phyloP scores from a whole-genome alignment of 208 protist genomes.

The Leishmania braziliensis region DNA sequence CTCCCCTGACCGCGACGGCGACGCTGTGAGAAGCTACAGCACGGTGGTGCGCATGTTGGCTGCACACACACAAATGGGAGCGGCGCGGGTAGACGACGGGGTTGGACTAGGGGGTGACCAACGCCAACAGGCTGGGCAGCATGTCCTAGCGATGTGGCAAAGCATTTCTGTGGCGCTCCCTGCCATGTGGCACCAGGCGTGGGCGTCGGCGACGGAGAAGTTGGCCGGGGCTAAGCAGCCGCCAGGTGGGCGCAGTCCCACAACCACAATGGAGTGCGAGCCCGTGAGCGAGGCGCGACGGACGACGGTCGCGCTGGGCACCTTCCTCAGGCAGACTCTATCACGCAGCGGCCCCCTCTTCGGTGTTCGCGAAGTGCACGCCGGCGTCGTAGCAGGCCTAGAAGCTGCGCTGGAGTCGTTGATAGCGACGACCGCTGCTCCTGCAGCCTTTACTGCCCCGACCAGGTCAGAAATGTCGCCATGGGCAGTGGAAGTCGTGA shows the following conservation, averaged over 20 bases:
- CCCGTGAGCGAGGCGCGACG: background rate
- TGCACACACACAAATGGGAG: background rate
- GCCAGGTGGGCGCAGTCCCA: background rate
- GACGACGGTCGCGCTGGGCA: background rate
- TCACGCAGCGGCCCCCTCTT: background rate
- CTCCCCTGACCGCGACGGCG: background rate
- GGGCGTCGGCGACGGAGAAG: background rate
- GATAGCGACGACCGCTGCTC: too few species aligned
- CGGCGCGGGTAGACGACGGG: background rate
- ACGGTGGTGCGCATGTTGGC: background rate
- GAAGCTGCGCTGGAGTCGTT: background rate
- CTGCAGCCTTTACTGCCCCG: background rate
- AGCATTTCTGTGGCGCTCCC: background rate
- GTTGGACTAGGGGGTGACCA: background rate
- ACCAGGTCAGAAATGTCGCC: background rate
- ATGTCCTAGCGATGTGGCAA: constrained; percentile 1
- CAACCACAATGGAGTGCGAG: background rate
- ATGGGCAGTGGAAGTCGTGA: background rate
- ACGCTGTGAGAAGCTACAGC: background rate
- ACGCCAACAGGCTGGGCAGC: background rate
- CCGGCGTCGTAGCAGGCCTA: background rate
- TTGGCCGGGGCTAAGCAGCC: background rate
- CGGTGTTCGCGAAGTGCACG: background rate
- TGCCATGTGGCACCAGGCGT: constrained; percentile 12
- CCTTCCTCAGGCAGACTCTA: background rate